Conservation (phyloP, 2,329 filamentous ascomycete genomes). For the Fusarium euwallaceae region DNA sequence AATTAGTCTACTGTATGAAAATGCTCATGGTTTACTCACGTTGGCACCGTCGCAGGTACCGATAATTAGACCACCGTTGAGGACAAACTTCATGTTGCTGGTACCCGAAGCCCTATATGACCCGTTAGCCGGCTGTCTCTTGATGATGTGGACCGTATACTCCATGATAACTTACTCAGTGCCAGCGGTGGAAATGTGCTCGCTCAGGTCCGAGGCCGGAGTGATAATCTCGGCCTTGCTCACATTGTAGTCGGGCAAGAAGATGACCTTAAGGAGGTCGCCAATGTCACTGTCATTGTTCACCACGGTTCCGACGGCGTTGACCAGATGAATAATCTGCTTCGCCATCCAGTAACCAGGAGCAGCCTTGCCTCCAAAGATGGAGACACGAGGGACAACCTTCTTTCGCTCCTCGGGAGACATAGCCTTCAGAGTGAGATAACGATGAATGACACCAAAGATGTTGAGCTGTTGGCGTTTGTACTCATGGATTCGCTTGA, state of each 20-base stretch:
- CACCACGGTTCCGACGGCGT: conserved; percentile 88
- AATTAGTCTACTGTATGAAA: conserved; percentile 10
- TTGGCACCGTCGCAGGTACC: conserved; percentile 98
- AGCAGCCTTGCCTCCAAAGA: conserved; percentile 97
- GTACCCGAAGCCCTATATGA: conserved; percentile 76
- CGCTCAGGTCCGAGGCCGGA: conserved; percentile 94
- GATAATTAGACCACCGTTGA: conserved; percentile 97
- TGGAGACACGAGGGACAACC: conserved; percentile 87
- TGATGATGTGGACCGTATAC: not conserved
- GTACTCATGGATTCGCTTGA: conserved; percentile 99
- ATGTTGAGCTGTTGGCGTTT: conserved; percentile 99
- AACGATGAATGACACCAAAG: conserved; percentile 96
- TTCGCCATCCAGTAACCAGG: conserved; percentile 99
- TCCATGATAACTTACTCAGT: conserved; percentile 74
- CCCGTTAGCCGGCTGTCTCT: conserved; percentile 12
- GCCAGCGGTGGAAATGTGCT: conserved; percentile 98
- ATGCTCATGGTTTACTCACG: conserved; percentile 65
- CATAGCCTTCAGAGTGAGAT: conserved; percentile 90
- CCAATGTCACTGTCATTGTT: conserved; percentile 94
- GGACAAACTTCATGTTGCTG: conserved; percentile 99
- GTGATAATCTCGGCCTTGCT: conserved; percentile 98
- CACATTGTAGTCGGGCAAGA: conserved; percentile 98
- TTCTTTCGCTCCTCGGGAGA: conserved; percentile 87
- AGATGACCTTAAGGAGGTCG: conserved; percentile 95
- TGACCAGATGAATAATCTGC: conserved; percentile 97